Percentiles rank a stretch among this genome's conserved stretches.
Conservation (phyloP, 2,329 filamentous ascomycete species). For the Fusarium sp. region DNA sequence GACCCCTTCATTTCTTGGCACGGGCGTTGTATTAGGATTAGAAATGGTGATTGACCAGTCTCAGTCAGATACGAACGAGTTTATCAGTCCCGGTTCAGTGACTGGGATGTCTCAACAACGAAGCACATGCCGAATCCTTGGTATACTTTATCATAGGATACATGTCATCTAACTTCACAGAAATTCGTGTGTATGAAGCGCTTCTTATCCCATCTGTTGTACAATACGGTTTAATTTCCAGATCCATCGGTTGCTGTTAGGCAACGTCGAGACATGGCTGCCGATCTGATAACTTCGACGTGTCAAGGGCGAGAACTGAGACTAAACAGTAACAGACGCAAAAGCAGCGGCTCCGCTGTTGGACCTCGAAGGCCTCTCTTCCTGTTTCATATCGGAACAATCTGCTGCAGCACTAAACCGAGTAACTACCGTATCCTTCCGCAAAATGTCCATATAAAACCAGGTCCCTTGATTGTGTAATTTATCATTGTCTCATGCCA, state of each 20-base stretch:
- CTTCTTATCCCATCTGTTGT: conserved; percentile 36
- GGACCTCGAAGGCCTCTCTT: conserved; percentile 18
- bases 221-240: conserved; percentile 28
- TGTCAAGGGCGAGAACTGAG: conserved; percentile 21
- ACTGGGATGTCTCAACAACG: not conserved
- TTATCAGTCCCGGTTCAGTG: not conserved
- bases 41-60: not conserved
- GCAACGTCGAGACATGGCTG: not conserved
- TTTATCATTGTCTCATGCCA: conserved; percentile 25
- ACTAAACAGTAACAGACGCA: conserved; percentile 39
- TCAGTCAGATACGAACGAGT: not conserved
- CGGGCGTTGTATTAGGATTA: too few species aligned
- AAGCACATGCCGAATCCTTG: not conserved
- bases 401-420: conserved; percentile 33
- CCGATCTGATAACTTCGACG: not conserved
- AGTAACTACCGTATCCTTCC: conserved; percentile 20
- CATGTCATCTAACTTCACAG: not conserved
- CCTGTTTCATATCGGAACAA: conserved; percentile 30
- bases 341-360: conserved; percentile 38
- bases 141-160: not conserved
- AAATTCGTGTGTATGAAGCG: conserved; percentile 2
- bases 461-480: conserved; percentile 35
- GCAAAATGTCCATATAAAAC: conserved; percentile 15
- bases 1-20: not conserved
- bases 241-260: not conserved